Base-by-base conservation (phyloP, 2,329 filamentous ascomycete genomes). In the Tolypocladium tropicale region DNA sequence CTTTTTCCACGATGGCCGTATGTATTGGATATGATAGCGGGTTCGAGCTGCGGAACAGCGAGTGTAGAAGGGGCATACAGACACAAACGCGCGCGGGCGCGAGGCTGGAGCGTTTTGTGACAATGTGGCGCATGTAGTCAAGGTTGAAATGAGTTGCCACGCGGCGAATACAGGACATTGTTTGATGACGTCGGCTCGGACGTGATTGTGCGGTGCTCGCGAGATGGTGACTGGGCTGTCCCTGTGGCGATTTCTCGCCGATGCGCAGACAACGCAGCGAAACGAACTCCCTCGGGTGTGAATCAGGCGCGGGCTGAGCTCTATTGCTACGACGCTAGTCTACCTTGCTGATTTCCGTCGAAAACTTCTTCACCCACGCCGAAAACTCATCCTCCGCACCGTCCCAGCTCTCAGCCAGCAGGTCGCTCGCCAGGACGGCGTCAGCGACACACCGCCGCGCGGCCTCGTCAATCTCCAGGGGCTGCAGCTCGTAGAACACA, bases 301-400 rank as follows among this genome's bases (percentile, higher is more conserved):
- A 25, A 16, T 12, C 23, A 25, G n/a, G 41, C 41, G 23, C 21
- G n/a, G 7, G 9, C 18, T n/a, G 28, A 28, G 10, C 30, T 32
- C 28, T 43, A 16, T 32, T 49, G 28, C 16, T 16, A 14, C 10
- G 11, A 28, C 18, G 28, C 46, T 32, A 21, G 28, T 21, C 46
- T 32, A 41, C 48, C 54, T 56, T 52, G 21, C 12, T 79, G 16
- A 83, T 76, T 60, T 80, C 76, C 34, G 68, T 64, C 64, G 78
- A 76, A 60, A 83, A 84, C 59, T 78, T 80, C 12, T 74, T 76
- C n/a, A 79, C 83, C 91, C 91, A 95, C 18, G 80, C 76, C 0
- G 85, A 87, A 65, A 95, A 95, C 64, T 87, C 89, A 64, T 96
- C 91, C 21, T 81, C 77, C 51, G 79, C 71, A 0, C 79, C 85